phyloP scores from a whole-genome alignment of 2,329 filamentous ascomycete genomes.

The Ilyonectria sp. region DNA sequence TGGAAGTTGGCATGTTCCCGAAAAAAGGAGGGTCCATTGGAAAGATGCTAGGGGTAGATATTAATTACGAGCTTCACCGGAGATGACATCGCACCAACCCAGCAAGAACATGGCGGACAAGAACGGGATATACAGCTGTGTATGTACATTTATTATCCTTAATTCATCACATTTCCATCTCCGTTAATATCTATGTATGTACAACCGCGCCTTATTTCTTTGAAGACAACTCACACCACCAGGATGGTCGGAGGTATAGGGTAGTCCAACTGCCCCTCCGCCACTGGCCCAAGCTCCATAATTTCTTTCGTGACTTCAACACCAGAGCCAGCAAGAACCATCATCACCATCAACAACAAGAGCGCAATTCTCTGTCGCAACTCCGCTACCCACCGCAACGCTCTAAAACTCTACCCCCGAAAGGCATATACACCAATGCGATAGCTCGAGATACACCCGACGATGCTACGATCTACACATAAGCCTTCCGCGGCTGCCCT shows the following conservation, averaged over 20 bases:
- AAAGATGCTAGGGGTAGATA: not conserved
- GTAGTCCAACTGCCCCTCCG: conserved; percentile 20
- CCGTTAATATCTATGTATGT: not conserved
- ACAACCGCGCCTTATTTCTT: not conserved
- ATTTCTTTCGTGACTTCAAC: conserved; percentile 27
- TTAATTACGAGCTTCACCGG: not conserved
- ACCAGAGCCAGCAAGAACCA: conserved; percentile 5
- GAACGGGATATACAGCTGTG: not conserved
- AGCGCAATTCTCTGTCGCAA: conserved; percentile 15
- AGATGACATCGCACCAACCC: not conserved
- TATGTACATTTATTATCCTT: not conserved
- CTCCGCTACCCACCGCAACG: not conserved
- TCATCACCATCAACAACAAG: conserved; percentile 8
- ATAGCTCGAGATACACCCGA: conserved; percentile 27
- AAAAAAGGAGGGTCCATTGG: not conserved
- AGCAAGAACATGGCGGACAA: not conserved
- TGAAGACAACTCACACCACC: not conserved
- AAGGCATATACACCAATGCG: conserved; percentile 22
- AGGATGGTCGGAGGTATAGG: conserved; percentile 16
- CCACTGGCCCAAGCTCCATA: conserved; percentile 33
- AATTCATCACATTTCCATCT: not conserved
- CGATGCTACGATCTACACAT: conserved; percentile 86
- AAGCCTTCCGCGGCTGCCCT: conserved; percentile 65
- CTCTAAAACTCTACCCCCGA: not conserved
- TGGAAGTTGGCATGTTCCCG: conserved; percentile 9